These are phyloP conservation scores for Carallia pectinifolia DNA, from an alignment of 345 rosid genomes.

Conservation along the genomic window DNA sequence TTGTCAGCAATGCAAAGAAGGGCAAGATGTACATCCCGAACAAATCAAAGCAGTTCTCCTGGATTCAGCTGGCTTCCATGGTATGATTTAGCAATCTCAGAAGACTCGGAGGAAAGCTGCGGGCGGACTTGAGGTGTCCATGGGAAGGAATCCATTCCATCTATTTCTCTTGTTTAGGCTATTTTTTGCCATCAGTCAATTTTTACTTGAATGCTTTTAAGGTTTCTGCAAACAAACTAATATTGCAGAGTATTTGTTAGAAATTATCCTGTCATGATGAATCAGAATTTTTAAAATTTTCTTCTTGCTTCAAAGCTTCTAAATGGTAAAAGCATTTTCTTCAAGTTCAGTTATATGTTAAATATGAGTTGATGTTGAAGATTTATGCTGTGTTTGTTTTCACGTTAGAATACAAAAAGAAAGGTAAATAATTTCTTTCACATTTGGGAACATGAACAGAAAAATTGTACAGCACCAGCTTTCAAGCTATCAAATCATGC, in stretches of 20 bases:
- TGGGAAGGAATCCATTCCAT: not conserved
- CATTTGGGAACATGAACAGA: too few relatives aligned
- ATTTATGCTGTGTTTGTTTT: too few relatives aligned
- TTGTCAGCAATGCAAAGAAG: conserved; percentile 88
- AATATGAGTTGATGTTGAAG: too few relatives aligned
- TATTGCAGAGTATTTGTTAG: too few relatives aligned
- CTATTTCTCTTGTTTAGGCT: not conserved
- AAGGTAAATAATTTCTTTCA: too few relatives aligned
- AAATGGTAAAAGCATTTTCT: not conserved
- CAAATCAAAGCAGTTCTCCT: conserved; percentile 90
- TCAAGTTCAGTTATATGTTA: too few relatives aligned
- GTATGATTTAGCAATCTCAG: conserved; percentile 22
- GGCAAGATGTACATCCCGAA: conserved; percentile 78
- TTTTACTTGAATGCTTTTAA: not conserved
- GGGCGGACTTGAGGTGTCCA: not conserved
- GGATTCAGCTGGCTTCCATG: conserved; percentile 76
- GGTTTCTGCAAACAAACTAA: not conserved
- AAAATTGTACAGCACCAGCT: too few relatives aligned
- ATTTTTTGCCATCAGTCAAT: not conserved
- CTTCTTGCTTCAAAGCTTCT: not conserved
- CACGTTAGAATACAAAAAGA: too few relatives aligned
- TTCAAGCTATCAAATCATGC: too few relatives aligned
- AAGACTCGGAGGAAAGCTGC: not conserved
- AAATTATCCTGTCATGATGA: not conserved
- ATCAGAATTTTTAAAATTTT: conserved; percentile 11